Conservation (phyloP, 164 flowering plant species). For the Aristolochia contorta region DNA sequence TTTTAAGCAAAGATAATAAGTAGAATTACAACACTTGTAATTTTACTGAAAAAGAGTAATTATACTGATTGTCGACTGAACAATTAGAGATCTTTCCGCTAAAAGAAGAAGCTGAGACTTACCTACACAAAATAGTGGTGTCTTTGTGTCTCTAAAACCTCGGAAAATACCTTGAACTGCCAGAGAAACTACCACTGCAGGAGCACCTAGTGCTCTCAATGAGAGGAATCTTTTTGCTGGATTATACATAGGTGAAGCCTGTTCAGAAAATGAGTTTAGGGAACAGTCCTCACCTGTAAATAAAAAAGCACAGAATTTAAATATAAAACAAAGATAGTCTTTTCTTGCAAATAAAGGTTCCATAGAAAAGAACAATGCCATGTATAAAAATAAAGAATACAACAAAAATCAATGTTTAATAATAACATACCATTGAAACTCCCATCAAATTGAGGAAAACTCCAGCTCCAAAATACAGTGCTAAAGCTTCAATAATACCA, state of each 20-base stretch:
- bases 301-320: slow-evolving; percentile 4
- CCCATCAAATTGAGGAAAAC: slow-evolving; percentile 80
- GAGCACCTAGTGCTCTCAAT: slow-evolving; percentile 84
- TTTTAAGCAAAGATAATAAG: too few species aligned
- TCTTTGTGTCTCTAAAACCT: slow-evolving; percentile 89
- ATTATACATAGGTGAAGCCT: slow-evolving; percentile 72
- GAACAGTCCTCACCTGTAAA: slow-evolving; percentile 13
- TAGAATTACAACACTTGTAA: too few species aligned
- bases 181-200: slow-evolving; percentile 80
- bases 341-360: neutral
- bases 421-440: slow-evolving; percentile 48
- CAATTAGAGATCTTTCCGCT: neutral
- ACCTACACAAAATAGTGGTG: slow-evolving; percentile 82
- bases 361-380: neutral
- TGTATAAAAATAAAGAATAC: neutral
- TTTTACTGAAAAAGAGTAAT: too few species aligned
- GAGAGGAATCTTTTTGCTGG: slow-evolving; percentile 66
- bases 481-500: slow-evolving; percentile 81
- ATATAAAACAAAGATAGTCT: slow-evolving; percentile 1
- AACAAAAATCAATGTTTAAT: neutral
- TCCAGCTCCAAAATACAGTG: slow-evolving; percentile 75
- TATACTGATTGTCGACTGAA: too few species aligned
- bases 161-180: slow-evolving; percentile 89
- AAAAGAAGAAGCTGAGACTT: slow-evolving; percentile 22
- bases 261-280: slow-evolving; percentile 18